Percentiles rank a stretch among this genome's conserved stretches.
Evolutionary conservation across 1,284 basidiomycete species (phyloP).

Genomic region (Lentinus polychrous): DNA sequence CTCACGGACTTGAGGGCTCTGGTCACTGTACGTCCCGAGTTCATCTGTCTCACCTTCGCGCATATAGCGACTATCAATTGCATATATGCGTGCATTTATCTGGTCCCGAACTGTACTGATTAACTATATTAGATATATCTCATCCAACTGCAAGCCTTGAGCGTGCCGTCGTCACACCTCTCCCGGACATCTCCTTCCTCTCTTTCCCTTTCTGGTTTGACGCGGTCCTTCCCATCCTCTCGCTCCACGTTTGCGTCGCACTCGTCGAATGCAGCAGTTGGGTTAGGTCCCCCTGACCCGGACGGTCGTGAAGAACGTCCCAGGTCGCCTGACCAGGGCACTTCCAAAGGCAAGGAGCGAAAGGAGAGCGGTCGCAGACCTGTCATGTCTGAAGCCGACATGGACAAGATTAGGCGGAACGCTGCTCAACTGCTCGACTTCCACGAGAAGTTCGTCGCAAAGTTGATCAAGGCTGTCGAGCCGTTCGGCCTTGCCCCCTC

Average conservation of each 20-base stretch:
- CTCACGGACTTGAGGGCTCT: conserved; percentile 70
- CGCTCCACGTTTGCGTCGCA: conserved; percentile 4
- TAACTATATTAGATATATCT: conserved; percentile 26
- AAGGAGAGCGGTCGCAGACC: conserved; percentile 10
- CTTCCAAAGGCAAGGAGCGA: neutral
- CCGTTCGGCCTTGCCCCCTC: conserved; percentile 34
- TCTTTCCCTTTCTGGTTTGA: conserved; percentile 19
- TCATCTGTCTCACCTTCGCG: neutral
- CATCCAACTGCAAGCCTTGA: conserved; percentile 24
- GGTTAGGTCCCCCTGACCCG: conserved; percentile 8
- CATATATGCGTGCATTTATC: conserved; percentile 1
- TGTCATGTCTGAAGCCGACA: conserved; percentile 47
- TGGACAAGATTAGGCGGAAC: conserved; percentile 63
- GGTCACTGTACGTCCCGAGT: conserved; percentile 52
- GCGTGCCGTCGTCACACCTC: conserved; percentile 11
- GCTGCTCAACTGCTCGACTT: conserved; percentile 66
- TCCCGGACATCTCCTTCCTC: conserved; percentile 19
- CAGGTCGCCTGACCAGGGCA: neutral
- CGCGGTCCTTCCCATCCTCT: conserved; percentile 10
- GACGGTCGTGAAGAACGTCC: conserved; percentile 8
- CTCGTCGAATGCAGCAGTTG: conserved; percentile 8
- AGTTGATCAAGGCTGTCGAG: conserved; percentile 49
- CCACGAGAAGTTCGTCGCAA: conserved; percentile 64
- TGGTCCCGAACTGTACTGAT: neutral
- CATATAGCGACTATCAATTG: conserved; percentile 1